phyloP scores from a whole-genome alignment of 1,139 yeast genomes.

The Saccharomycopsis phalli region DNA sequence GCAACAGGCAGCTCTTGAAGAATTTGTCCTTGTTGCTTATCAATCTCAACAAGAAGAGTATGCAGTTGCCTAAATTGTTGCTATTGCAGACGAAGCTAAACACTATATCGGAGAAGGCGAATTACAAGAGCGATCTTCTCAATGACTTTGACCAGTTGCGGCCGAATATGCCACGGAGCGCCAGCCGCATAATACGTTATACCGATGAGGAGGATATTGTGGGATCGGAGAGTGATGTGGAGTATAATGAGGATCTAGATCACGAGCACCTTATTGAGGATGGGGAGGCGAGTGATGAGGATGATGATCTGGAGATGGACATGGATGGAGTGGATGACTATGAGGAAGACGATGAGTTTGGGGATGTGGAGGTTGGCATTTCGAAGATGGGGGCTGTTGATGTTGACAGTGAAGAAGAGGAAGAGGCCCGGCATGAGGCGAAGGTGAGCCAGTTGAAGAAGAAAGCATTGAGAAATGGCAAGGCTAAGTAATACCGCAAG shows the following conservation, averaged over 20 bases:
- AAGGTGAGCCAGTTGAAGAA: slow-evolving; percentile 22
- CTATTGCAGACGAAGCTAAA: slow-evolving; percentile 78
- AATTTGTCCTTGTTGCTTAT: slow-evolving; percentile 65
- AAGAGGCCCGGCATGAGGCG: slow-evolving; percentile 22
- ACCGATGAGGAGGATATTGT: slow-evolving; percentile 32
- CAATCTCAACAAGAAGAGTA: slow-evolving; percentile 64
- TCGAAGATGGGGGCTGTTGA: slow-evolving; percentile 24
- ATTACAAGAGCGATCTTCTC: slow-evolving; percentile 46
- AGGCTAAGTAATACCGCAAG: slow-evolving; percentile 1
- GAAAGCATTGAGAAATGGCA: slow-evolving; percentile 19
- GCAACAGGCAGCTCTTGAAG: slow-evolving; percentile 11
- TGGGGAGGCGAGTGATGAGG: slow-evolving; percentile 29
- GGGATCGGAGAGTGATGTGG: slow-evolving; percentile 37
- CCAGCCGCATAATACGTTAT: slow-evolving; percentile 29
- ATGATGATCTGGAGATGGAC: slow-evolving; percentile 25
- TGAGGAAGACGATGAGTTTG: slow-evolving; percentile 24
- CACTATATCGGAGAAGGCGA: slow-evolving; percentile 61
- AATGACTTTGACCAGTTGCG: slow-evolving; percentile 29
- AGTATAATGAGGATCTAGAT: slow-evolving; percentile 33
- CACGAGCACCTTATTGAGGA: slow-evolving; percentile 33
- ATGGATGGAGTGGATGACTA: slow-evolving; percentile 23
- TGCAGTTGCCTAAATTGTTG: slow-evolving; percentile 66
- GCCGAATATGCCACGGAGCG: slow-evolving; percentile 25
- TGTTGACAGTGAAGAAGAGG: slow-evolving; percentile 23
- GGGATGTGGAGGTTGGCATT: slow-evolving; percentile 28